Conservation (phyloP, 1,284 basidiomycete genomes). For the Neonothopanus nambi region DNA sequence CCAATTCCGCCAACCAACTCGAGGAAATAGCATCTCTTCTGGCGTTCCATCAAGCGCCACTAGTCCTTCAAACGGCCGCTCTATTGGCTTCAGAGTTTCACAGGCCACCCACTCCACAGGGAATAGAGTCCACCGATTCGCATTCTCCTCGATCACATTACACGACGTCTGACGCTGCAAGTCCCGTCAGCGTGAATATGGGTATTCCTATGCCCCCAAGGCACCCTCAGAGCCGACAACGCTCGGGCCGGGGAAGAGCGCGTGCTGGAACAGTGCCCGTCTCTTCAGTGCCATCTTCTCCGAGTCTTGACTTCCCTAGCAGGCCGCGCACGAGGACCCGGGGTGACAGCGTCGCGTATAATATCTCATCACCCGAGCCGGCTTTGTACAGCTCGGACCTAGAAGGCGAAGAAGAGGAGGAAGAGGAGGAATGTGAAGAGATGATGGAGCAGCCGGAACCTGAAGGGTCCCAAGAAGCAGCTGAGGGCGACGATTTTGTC, state of each 20-base stretch:
- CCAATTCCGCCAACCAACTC: conserved; percentile 56
- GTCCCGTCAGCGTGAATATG: conserved; percentile 37
- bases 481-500: conserved; percentile 70
- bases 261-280: conserved; percentile 53
- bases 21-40: conserved; percentile 43
- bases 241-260: conserved; percentile 44
- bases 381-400: conserved; percentile 30
- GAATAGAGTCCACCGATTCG: conserved; percentile 56
- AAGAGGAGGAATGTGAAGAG: conserved; percentile 39
- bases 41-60: conserved; percentile 25
- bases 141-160: conserved; percentile 37
- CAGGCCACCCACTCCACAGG: conserved; percentile 56
- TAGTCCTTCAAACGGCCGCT: conserved; percentile 36
- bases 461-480: conserved; percentile 56
- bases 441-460: conserved; percentile 54
- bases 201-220: conserved; percentile 73
- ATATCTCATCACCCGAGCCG: conserved; percentile 33
- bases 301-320: conserved; percentile 44
- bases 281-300: conserved; percentile 38
- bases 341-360: conserved; percentile 42
- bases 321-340: conserved; percentile 38
- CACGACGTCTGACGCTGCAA: conserved; percentile 28
- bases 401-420: conserved; percentile 35
- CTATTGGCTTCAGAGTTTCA: conserved; percentile 42
- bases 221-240: conserved; percentile 43